phyloP scores from a whole-genome alignment of 805 yeast genomes.

The Monosporozyma aquatica region DNA sequence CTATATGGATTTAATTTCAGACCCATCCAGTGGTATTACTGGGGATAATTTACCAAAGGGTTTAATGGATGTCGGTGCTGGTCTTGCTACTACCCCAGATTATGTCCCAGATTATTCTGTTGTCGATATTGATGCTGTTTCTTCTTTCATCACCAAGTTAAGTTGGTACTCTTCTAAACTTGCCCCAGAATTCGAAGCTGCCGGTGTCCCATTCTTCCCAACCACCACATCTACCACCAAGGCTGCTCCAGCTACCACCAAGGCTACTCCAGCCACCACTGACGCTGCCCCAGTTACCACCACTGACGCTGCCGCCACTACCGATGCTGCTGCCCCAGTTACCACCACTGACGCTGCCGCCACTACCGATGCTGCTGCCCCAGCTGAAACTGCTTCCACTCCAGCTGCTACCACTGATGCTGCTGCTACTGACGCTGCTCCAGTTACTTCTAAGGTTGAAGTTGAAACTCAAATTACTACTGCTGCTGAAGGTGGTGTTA shows the following conservation, averaged over 20 bases:
- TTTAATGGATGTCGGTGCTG: constrained; percentile 17
- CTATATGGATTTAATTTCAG: constrained; percentile 12
- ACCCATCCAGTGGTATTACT: constrained; percentile 12
- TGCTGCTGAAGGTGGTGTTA: neutral
- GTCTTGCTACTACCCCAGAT: constrained; percentile 20
- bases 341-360: constrained; percentile 6
- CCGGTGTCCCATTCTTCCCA: constrained; percentile 7
- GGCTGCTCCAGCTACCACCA: constrained; percentile 1
- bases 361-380: constrained; percentile 5
- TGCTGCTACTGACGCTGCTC: constrained; percentile 3
- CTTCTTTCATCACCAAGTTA: constrained; percentile 24
- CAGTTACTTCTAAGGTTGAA: neutral
- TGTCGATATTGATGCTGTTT: constrained; percentile 24
- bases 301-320: constrained; percentile 6
- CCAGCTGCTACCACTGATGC: constrained; percentile 3
- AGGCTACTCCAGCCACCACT: constrained; percentile 6
- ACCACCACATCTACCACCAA: too few relatives aligned
- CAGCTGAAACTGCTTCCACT: constrained; percentile 6
- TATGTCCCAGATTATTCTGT: constrained; percentile 28
- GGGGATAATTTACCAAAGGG: constrained; percentile 15
- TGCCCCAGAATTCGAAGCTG: constrained; percentile 11
- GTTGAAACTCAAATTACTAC: neutral
- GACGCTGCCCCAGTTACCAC: constrained; percentile 5
- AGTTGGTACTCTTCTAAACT: constrained; percentile 31
- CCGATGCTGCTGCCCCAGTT: constrained; percentile 11